Evolutionary conservation across 495 filamentous ascomycete genomes (phyloP).

Genomic region (Neurospora hispaniola): DNA sequence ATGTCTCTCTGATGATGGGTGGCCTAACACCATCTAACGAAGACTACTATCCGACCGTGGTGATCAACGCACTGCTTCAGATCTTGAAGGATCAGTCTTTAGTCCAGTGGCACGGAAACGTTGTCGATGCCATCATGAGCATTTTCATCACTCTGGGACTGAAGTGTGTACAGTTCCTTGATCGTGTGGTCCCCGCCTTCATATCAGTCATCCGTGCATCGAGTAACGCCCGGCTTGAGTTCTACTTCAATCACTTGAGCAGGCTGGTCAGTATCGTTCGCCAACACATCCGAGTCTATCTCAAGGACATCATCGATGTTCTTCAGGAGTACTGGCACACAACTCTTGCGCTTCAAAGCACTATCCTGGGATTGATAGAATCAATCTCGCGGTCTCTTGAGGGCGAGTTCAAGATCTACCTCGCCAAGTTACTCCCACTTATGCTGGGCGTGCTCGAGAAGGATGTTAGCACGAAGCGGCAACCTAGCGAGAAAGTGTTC

Average conservation of each 20-base stretch:
- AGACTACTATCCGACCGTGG: constrained; percentile 96
- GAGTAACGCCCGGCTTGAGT: constrained; percentile 63
- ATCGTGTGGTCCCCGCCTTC: constrained; percentile 88
- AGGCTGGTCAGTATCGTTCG: constrained; percentile 89
- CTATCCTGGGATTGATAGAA: constrained; percentile 84
- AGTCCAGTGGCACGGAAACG: constrained; percentile 77
- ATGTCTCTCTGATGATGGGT: constrained; percentile 96
- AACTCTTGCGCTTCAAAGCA: constrained; percentile 67
- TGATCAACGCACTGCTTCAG: constrained; percentile 86
- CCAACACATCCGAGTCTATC: constrained; percentile 85
- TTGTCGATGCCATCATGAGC: constrained; percentile 98
- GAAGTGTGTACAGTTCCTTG: constrained; percentile 89
- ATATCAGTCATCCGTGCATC: constrained; percentile 73
- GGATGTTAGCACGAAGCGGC: constrained; percentile 58
- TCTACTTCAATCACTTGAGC: constrained; percentile 93
- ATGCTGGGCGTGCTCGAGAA: constrained; percentile 92
- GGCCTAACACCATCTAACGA: constrained; percentile 94
- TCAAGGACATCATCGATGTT: constrained; percentile 72
- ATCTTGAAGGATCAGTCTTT: constrained; percentile 85
- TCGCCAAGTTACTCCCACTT: constrained; percentile 75
- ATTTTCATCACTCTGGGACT: constrained; percentile 93
- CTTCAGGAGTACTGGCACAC: constrained; percentile 79
- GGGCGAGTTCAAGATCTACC: constrained; percentile 92
- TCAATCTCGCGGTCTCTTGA: constrained; percentile 87
- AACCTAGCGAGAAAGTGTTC: constrained; percentile 78